phyloP scores from a whole-genome alignment of 2,329 filamentous ascomycete genomes.

The Talaromyces verruculosus region DNA sequence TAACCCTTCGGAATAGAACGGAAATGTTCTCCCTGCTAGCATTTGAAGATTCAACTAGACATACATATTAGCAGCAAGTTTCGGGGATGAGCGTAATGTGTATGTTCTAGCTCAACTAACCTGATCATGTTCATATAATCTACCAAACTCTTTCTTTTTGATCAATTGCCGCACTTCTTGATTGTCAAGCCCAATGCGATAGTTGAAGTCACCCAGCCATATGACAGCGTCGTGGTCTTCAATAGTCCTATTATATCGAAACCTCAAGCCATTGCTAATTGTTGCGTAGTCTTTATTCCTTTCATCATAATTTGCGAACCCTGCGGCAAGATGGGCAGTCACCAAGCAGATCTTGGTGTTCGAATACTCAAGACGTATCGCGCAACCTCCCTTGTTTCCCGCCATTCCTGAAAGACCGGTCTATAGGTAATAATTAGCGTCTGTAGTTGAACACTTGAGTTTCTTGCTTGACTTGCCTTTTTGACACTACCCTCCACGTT shows the following conservation, averaged over 20 bases:
- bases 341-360: slow-evolving; percentile 93
- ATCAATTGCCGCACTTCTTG: slow-evolving; percentile 76
- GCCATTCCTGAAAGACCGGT: slow-evolving; percentile 94
- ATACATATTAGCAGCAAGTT: not conserved
- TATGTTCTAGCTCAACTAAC: slow-evolving; percentile 72
- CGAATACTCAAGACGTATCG: slow-evolving; percentile 91
- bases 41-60: slow-evolving; percentile 85
- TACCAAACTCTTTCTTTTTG: slow-evolving; percentile 69
- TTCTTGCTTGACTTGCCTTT: slow-evolving; percentile 56
- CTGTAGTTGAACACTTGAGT: not conserved
- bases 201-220: slow-evolving; percentile 98
- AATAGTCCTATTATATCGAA: slow-evolving; percentile 86
- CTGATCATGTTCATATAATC: slow-evolving; percentile 88
- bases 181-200: slow-evolving; percentile 81
- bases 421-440: slow-evolving; percentile 38
- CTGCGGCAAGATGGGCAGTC: slow-evolving; percentile 92
- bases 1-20: slow-evolving; percentile 83
- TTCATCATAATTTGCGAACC: slow-evolving; percentile 95
- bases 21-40: slow-evolving; percentile 86
- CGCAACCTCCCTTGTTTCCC: slow-evolving; percentile 96
- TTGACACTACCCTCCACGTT: slow-evolving; percentile 96
- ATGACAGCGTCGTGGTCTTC: slow-evolving; percentile 89
- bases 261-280: slow-evolving; percentile 81
- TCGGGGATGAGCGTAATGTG: not conserved
- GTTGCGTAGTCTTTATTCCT: slow-evolving; percentile 89